A percentile compares a stretch with the other conserved stretches of the same genome.
Evolutionary conservation across 345 rosid genomes (phyloP).

Genomic region (Acer saccharum): DNA sequence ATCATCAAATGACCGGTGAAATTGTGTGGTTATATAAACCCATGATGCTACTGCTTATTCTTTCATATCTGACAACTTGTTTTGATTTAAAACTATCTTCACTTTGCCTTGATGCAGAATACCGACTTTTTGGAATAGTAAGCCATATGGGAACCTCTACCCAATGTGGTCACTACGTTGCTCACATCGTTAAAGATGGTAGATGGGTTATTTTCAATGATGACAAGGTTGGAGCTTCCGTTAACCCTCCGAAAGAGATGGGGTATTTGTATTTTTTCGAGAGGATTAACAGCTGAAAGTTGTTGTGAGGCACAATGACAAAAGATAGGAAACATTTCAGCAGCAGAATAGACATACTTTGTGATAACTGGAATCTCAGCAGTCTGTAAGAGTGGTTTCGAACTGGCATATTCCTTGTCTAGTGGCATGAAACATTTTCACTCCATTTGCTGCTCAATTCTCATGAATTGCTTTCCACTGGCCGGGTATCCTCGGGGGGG

Average conservation of each 20-base stretch:
- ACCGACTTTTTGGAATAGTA: conserved; percentile 85
- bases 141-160: conserved; percentile 97
- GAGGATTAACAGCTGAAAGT: conserved; percentile 60
- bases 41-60: not conserved
- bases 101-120: conserved; percentile 48
- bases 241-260: conserved; percentile 93
- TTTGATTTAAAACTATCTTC: not conserved
- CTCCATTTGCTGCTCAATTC: not conserved
- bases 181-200: conserved; percentile 85
- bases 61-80: not conserved
- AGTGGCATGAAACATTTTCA: not conserved
- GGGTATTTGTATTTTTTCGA: conserved; percentile 96
- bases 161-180: conserved; percentile 94
- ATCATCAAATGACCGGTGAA: not conserved
- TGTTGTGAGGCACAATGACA: not conserved
- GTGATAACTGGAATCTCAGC: not conserved
- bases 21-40: not conserved
- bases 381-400: not conserved
- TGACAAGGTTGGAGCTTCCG: conserved; percentile 82
- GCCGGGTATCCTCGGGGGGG: not conserved
- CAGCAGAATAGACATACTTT: conserved; percentile 6
- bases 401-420: not conserved
- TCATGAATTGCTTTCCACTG: not conserved
- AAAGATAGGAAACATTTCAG: conserved; percentile 10
- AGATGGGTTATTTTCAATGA: conserved; percentile 96